These are phyloP conservation scores for Tetrapisispora pingtungensis DNA, from an alignment of 805 yeast genomes.

Conservation along the genomic window DNA sequence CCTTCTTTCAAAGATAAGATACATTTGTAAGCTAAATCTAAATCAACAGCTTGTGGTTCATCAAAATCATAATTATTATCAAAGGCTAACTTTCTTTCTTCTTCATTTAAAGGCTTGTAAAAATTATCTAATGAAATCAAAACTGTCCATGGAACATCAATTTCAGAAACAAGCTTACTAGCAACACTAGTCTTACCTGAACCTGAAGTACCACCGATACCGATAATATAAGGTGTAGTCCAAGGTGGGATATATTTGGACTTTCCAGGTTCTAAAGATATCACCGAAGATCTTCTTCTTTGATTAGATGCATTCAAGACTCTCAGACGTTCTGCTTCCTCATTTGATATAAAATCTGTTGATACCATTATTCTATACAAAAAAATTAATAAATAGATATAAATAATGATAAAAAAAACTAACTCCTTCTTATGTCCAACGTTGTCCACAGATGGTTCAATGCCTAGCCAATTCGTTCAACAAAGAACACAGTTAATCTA, in stretches of 20 bases:
- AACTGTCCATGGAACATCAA: conserved; percentile 91
- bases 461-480: no score
- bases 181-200: conserved; percentile 94
- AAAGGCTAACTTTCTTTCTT: conserved; percentile 55
- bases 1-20: conserved; percentile 65
- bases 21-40: conserved; percentile 57
- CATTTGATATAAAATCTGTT: background rate
- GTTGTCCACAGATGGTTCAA: no score
- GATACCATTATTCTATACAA: background rate
- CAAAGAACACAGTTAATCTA: no score
- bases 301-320: background rate
- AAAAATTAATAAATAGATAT: no score
- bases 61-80: conserved; percentile 75
- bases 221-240: conserved; percentile 77
- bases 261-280: conserved; percentile 6
- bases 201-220: conserved; percentile 80
- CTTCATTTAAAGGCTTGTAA: conserved; percentile 62
- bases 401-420: no score
- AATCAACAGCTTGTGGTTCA: conserved; percentile 72
- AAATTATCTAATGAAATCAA: conserved; percentile 84
- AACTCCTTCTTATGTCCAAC: no score
- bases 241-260: conserved; percentile 64
- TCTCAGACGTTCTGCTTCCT: background rate
- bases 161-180: conserved; percentile 61
- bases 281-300: conserved; percentile 9